A percentile compares a stretch with the other conserved stretches of the same genome.
Evolutionary conservation across 148 eudicot species (phyloP).

Genomic region (Rhododendron ferrugineum): DNA sequence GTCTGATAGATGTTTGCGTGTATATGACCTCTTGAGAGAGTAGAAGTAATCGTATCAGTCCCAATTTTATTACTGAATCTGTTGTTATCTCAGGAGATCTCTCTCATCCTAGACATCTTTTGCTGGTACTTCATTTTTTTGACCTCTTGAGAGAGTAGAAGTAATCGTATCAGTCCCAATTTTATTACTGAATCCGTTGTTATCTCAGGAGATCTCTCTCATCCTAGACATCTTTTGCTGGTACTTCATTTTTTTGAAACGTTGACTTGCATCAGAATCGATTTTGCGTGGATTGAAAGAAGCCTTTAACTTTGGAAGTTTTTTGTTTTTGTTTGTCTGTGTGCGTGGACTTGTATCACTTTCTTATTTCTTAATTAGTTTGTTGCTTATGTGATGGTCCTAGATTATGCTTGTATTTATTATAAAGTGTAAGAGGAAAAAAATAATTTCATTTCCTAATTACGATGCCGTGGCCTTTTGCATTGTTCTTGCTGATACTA

Average conservation of each 20-base stretch:
- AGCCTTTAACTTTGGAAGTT: background rate
- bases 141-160: background rate
- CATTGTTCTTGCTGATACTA: background rate
- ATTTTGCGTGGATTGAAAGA: background rate
- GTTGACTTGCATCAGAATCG: background rate
- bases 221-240: background rate
- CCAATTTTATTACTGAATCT: background rate
- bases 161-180: background rate
- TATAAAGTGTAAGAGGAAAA: background rate
- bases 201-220: background rate
- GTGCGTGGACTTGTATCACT: background rate
- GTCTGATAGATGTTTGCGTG: background rate
- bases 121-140: background rate
- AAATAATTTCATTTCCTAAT: background rate
- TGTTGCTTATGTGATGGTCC: too few relatives aligned
- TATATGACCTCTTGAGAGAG: background rate
- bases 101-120: background rate
- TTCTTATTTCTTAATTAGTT: background rate
- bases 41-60: background rate
- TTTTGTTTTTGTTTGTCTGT: too few relatives aligned
- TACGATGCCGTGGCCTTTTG: background rate
- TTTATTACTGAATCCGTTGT: background rate
- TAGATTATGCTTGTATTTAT: too few relatives aligned
- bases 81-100: background rate
- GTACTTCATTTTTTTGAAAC: background rate